Evolutionary conservation across 78 protist genomes (phyloP), one percentile per base, ranked within the genome.

Genomic region (Dictyostelium firmibasis): DNA sequence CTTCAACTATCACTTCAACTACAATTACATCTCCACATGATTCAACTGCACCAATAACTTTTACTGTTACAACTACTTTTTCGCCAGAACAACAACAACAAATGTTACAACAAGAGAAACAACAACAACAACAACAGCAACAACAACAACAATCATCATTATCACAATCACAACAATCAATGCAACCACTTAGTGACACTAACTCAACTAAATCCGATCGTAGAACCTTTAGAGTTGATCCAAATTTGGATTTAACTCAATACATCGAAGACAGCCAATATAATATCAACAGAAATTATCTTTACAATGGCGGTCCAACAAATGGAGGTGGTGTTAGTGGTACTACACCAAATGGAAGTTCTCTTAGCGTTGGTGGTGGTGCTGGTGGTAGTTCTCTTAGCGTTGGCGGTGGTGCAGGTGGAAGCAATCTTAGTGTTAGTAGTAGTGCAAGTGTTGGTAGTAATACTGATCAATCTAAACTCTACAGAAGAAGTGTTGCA

Each of bases 11-110:
- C 23, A 87, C 93, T 2, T 87, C 93, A 20, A 87, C 93, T 18
- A 87, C 93, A 9, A 78, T 87, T 20, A 87, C 93, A 9, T 87
- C 93, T 29, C 93, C 93, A 78, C 93, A 87, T 43, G 86, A 87
- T 47, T 62, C 86, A 13, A 57, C 64, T 3, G 81, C 85, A 20
- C 93, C 93, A 87, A 87, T 87, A 23, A 87, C 93, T 20, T 87
- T 87, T 70, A 87, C 93, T 20, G 93, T 87, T 77, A 87, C 93
- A 11, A 87, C 93, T 57, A 87, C 93, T 16, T 87, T 41, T 64
- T 53, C 93, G 14, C 60, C 94, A 69, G 33, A 83, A 62, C 47
- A 70, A 44, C 43, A 72, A 70, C 60, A 64, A 53, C 43, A 36
- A 25, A 69, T 27, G 43, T 72, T 47, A 74, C 78, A 8, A 76